A percentile compares a stretch with the other conserved stretches of the same genome.
These are phyloP conservation scores for Priceomyces carsonii DNA, from an alignment of 805 yeast genomes.

Conservation along the genomic window DNA sequence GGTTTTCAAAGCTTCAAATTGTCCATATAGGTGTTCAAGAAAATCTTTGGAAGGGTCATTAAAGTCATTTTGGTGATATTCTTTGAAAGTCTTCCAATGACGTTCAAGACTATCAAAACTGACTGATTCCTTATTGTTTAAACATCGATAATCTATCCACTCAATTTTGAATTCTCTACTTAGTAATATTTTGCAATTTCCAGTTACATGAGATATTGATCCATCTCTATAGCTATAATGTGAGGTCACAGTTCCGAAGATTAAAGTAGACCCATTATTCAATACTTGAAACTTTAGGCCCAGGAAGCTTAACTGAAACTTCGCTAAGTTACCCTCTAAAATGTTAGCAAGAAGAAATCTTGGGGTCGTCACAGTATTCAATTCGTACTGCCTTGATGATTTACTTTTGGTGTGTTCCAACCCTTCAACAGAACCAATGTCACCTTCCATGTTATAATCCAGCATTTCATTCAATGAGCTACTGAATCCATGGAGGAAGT, in stretches of 20 bases:
- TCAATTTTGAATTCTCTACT: constrained; percentile 66
- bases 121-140: constrained; percentile 27
- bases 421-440: too few species aligned
- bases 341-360: constrained; percentile 55
- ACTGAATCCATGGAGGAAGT: constrained; percentile 5
- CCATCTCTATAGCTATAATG: constrained; percentile 62
- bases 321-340: constrained; percentile 40
- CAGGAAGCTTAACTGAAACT: constrained; percentile 30
- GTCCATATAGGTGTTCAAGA: constrained; percentile 17
- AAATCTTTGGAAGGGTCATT: constrained; percentile 17
- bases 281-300: constrained; percentile 42
- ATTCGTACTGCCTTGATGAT: constrained; percentile 51
- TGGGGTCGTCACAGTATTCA: constrained; percentile 66
- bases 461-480: not conserved
- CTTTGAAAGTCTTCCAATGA: constrained; percentile 21
- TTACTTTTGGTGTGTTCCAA: too few species aligned
- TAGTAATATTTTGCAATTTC: constrained; percentile 62
- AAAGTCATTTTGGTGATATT: constrained; percentile 9
- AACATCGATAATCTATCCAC: constrained; percentile 60
- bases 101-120: constrained; percentile 24
- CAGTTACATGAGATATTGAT: constrained; percentile 60
- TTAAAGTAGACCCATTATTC: constrained; percentile 39
- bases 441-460: too few species aligned
- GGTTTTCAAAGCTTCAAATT: constrained; percentile 46
- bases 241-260: constrained; percentile 28